Conservation (phyloP, 2,329 filamentous ascomycete genomes). For the Aspergillus tamarii region DNA sequence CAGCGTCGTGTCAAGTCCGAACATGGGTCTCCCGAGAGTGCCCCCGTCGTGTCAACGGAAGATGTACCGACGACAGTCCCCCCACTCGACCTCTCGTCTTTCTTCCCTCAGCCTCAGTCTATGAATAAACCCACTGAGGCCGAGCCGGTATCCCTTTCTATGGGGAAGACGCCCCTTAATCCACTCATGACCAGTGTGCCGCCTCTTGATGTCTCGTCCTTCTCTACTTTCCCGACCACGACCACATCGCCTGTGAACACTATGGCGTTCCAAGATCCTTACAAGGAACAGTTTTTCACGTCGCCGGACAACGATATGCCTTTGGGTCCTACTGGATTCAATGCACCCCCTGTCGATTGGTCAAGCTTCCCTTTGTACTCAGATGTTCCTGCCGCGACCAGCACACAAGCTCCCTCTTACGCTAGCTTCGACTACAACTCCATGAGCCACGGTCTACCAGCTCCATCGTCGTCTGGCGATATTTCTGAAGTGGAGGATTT, state of each 20-base stretch:
- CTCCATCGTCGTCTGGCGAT: slow-evolving; percentile 53
- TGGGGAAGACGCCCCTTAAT: slow-evolving; percentile 36
- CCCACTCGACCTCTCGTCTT: slow-evolving; percentile 37
- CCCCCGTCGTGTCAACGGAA: slow-evolving; percentile 31
- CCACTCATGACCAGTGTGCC: slow-evolving; percentile 40
- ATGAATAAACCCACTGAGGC: slow-evolving; percentile 29
- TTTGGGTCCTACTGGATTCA: slow-evolving; percentile 42
- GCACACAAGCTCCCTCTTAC: slow-evolving; percentile 51
- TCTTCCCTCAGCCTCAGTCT: slow-evolving; percentile 30
- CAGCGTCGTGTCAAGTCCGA: slow-evolving; percentile 48
- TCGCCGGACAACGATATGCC: slow-evolving; percentile 48
- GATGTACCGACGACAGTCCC: slow-evolving; percentile 28
- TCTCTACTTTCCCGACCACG: slow-evolving; percentile 39
- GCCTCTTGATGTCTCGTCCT: slow-evolving; percentile 44
- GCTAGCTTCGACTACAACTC: slow-evolving; percentile 50
- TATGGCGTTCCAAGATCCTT: slow-evolving; percentile 43
- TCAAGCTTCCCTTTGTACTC: slow-evolving; percentile 50
- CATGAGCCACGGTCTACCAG: slow-evolving; percentile 41
- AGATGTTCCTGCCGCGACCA: slow-evolving; percentile 40
- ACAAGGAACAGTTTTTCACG: slow-evolving; percentile 45
- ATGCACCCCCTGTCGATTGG: slow-evolving; percentile 52
- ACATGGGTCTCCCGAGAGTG: slow-evolving; percentile 50
- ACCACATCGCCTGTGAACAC: slow-evolving; percentile 37
- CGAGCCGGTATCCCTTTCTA: slow-evolving; percentile 30
- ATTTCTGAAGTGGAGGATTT: slow-evolving; percentile 53